Base-by-base conservation (phyloP, 306 rosid species). In the Pueraria montana region DNA sequence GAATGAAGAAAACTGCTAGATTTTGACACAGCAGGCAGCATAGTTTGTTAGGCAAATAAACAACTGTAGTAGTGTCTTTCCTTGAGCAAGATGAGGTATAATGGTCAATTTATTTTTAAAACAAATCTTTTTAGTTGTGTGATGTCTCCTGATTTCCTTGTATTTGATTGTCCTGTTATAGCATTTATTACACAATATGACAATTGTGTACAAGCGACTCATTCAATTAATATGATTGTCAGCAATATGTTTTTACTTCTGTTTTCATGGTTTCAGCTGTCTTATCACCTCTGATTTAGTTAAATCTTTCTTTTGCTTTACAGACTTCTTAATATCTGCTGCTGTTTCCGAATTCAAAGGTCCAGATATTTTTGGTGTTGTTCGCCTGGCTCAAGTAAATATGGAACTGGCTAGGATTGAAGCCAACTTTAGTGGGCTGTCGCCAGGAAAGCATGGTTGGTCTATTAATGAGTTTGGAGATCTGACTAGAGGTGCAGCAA, bases 281-380 rank as follows among this genome's bases (percentile, higher is more conserved):
- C 56, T 23, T 59, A 16, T 52, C n/a, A 64, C 11, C 59, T 42
- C 85, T 77, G 61, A 69, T 48, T 21, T 17, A 43, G 62, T 36
- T 62, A 26, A 55, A 74, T 12, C 16, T 46, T 80, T 76, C 73
- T 65, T 80, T 77, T 82, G 72, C 77, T 79, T 72, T 74, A 55
- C 97, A 96, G 98, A 94, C 77, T 96, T 96, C 80, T 82, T 90
- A 58, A 79, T 96, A 66, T 96, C 99, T 70, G 97, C 97, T 6
- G 96, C 94, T 61, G 98, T 96, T 21, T 90, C 97, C 12, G 99
- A 96, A 85, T 96, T 94, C 88, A 96, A 96, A 85, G 99, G 99
- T 80, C 98, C 99, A 6, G 56, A 82, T 17, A 82, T 93, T 82
- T 91, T 91, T 81, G 99, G 99, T 0, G 98, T 92, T 85, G 97